Base-by-base conservation (phyloP, 2,329 filamentous ascomycete species). In the Ophiocordyceps camponoti-saundersi region DNA sequence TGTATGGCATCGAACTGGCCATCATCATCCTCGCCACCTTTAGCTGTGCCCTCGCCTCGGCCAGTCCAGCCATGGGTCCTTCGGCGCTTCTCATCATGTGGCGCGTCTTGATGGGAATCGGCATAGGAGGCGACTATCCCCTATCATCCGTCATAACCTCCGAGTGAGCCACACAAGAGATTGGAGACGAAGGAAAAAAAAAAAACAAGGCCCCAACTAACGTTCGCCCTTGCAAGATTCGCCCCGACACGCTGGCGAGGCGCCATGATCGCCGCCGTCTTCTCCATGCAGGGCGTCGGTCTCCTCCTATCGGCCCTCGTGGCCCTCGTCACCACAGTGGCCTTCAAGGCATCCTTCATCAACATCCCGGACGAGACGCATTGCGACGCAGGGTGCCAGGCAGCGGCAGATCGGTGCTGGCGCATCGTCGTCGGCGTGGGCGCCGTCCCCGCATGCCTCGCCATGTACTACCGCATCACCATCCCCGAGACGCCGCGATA, bases 401-500 rank as follows among this genome's bases (percentile, higher is more conserved):
- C 75, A 0, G 83, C 85, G 1, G 82, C 85, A 1, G 85, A 92
- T 64, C 79, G 83, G 57, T 82, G 83, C 63, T 92, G 86, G 85
- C 78, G 85, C 53, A 76, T 87, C 44, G 78, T 92, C 48, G 81
- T 92, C 48, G 85, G 84, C 15, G 79, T 89, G 50, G 85, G 85
- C 36, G 84, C 82, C 13, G 66, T 92, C 11, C 85, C 85, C 0
- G 85, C 82, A 3, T 83, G 78, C 55, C 73, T 88, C 48, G 85
- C 85, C 13, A 70, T 92, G n/a, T 90, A 89, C 64, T 92, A 85
- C 65, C 82, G 85, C 51, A 74, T 92, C 46, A 90, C 85, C 21
- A 89, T 92, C 49, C 85, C 85, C 10, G 86, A 92, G 65, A 89
- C 85, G 3, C 84, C 85, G 36, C 77, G 84, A 36, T 90, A 89